Percentiles rank a stretch among this genome's conserved stretches.
Conservation (phyloP, 106 monocot species). For the Platanthera guangdongensis region DNA sequence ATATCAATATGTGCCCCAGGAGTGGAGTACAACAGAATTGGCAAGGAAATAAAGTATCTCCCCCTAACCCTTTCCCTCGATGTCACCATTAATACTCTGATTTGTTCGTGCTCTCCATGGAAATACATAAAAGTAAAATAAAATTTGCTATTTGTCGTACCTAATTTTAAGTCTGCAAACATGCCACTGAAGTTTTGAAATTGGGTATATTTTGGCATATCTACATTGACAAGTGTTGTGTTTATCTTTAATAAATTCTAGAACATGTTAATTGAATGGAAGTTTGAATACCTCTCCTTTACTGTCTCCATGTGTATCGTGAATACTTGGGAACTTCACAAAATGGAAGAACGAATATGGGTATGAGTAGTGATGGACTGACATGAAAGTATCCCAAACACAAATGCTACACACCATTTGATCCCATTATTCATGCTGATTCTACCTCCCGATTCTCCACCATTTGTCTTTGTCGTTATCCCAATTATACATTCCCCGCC, state of each 20-base stretch:
- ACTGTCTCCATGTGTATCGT: too few species aligned
- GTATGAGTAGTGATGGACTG: too few species aligned
- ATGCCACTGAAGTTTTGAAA: neutral
- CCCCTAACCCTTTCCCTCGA: neutral
- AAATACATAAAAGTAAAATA: neutral
- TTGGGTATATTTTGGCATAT: neutral
- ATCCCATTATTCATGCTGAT: too few species aligned
- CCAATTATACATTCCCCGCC: too few species aligned
- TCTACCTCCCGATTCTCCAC: too few species aligned
- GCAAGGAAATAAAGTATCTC: slow-evolving; percentile 57
- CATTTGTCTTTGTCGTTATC: too few species aligned
- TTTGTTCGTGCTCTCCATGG: neutral
- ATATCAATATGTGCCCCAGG: slow-evolving; percentile 63
- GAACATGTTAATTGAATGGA: too few species aligned
- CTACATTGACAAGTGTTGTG: neutral
- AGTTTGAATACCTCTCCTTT: too few species aligned
- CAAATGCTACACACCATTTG: too few species aligned
- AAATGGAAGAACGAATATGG: too few species aligned
- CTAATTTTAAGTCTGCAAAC: neutral
- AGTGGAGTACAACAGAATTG: slow-evolving; percentile 55
- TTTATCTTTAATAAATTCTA: neutral
- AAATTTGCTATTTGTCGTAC: neutral
- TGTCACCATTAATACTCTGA: neutral
- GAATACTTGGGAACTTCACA: too few species aligned
- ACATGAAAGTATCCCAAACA: too few species aligned